phyloP scores from a whole-genome alignment of 495 filamentous ascomycete species.

The Hyaloscypha bicolor region DNA sequence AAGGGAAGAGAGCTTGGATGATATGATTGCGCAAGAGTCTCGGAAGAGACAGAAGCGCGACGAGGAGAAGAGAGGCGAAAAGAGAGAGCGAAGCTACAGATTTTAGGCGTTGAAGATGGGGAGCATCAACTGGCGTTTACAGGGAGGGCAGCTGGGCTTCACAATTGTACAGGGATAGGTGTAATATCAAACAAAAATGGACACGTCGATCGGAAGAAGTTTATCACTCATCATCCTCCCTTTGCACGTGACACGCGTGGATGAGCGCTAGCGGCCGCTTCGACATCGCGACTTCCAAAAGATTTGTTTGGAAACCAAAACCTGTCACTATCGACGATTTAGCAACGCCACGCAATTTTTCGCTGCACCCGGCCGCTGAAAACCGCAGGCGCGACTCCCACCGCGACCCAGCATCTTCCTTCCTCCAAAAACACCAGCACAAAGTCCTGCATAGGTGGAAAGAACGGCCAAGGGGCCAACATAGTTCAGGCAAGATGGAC shows the following conservation, averaged over 20 bases:
- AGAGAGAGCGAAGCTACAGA: slow-evolving; percentile 36
- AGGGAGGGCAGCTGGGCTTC: neutral
- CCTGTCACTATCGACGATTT: neutral
- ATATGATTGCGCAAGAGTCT: slow-evolving; percentile 96
- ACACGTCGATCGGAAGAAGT: neutral
- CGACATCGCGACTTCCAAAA: slow-evolving; percentile 13
- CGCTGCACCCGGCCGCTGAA: neutral
- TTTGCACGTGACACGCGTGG: neutral
- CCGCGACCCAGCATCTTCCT: neutral
- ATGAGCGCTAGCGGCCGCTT: slow-evolving; percentile 11
- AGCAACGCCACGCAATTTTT: neutral
- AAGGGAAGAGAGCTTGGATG: slow-evolving; percentile 90
- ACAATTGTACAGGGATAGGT: slow-evolving; percentile 17
- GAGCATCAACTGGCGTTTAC: slow-evolving; percentile 14
- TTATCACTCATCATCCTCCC: neutral
- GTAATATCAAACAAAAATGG: slow-evolving; percentile 13
- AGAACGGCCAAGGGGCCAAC: neutral
- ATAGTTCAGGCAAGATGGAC: slow-evolving; percentile 15
- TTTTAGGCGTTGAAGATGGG: slow-evolving; percentile 19
- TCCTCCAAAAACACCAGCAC: neutral
- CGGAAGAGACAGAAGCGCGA: slow-evolving; percentile 86
- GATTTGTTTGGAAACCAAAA: slow-evolving; percentile 2
- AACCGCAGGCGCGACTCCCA: neutral
- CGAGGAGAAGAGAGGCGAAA: slow-evolving; percentile 66
- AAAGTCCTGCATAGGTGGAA: neutral